Conservation (phyloP, 495 filamentous ascomycete species). For the Margaritispora aquatica region DNA sequence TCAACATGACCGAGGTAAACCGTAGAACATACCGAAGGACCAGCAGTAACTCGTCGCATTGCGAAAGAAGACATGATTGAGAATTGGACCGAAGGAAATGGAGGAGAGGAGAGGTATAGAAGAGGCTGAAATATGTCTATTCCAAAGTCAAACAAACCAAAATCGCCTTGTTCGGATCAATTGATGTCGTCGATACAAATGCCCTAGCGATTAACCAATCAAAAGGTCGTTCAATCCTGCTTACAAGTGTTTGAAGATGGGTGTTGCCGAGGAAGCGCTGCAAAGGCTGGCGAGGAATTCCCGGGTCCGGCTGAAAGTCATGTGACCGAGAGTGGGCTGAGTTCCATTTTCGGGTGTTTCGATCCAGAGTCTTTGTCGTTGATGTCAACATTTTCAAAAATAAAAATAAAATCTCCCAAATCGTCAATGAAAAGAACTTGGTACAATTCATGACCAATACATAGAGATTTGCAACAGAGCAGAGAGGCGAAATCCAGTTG, state of each 20-base stretch:
- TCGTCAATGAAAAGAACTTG: no score
- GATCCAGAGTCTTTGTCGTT: no score
- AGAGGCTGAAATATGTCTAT: not conserved
- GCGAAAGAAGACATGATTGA: slow-evolving; percentile 25
- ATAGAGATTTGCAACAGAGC: no score
- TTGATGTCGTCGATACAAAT: slow-evolving; percentile 18
- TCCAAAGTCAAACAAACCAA: not conserved
- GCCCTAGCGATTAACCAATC: slow-evolving; percentile 17
- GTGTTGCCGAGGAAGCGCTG: slow-evolving; percentile 8
- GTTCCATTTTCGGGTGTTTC: no score
- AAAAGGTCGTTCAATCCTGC: slow-evolving; percentile 5
- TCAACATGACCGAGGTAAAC: not conserved
- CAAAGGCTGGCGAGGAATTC: not conserved
- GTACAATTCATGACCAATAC: no score
- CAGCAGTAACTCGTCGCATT: slow-evolving; percentile 23
- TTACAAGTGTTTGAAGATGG: not conserved
- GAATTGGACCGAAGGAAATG: slow-evolving; percentile 1
- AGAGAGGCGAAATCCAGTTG: no score
- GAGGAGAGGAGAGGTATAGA: slow-evolving; percentile 8
- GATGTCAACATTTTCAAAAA: no score
- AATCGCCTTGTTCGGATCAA: not conserved
- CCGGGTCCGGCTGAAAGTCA: not conserved
- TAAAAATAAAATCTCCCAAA: no score
- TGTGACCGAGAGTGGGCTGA: no score
- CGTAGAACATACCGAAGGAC: slow-evolving; percentile 22